These are phyloP conservation scores for Knufia fluminis DNA, from an alignment of 2,329 filamentous ascomycete species.

Conservation along the genomic window DNA sequence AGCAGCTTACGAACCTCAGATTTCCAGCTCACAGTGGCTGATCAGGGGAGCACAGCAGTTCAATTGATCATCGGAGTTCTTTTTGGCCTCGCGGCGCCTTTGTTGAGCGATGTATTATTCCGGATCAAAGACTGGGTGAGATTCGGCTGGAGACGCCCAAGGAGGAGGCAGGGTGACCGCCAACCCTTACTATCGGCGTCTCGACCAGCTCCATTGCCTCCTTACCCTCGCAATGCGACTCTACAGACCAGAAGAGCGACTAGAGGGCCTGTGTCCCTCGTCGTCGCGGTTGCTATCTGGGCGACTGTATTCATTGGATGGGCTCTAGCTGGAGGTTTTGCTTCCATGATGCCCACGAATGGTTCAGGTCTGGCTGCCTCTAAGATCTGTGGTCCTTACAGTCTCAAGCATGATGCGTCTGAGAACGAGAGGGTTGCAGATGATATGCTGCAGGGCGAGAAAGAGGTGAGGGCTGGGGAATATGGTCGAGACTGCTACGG, in stretches of 20 bases:
- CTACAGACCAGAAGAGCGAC: background rate
- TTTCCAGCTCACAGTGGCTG: too few species aligned
- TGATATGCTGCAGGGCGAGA: background rate
- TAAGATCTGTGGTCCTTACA: background rate
- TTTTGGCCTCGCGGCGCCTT: too few species aligned
- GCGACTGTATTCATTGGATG: background rate
- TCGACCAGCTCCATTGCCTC: too few species aligned
- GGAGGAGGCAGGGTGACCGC: too few species aligned
- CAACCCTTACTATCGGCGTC: too few species aligned
- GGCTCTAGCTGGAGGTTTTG: background rate
- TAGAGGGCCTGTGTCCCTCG: background rate
- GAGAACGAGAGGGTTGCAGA: background rate
- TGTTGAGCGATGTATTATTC: too few species aligned
- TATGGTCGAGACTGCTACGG: conserved; percentile 10
- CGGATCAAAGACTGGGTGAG: too few species aligned
- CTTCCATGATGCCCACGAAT: background rate
- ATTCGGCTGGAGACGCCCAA: too few species aligned
- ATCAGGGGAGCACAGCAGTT: too few species aligned
- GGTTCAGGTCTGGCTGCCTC: background rate
- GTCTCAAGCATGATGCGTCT: background rate
- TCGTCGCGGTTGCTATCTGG: background rate
- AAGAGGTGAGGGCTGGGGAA: conserved; percentile 11
- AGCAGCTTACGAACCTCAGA: too few species aligned
- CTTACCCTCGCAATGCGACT: too few species aligned
- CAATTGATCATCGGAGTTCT: too few species aligned